phyloP scores from a whole-genome alignment of 2,329 filamentous ascomycete species.

The Cryoendolithus antarcticus region DNA sequence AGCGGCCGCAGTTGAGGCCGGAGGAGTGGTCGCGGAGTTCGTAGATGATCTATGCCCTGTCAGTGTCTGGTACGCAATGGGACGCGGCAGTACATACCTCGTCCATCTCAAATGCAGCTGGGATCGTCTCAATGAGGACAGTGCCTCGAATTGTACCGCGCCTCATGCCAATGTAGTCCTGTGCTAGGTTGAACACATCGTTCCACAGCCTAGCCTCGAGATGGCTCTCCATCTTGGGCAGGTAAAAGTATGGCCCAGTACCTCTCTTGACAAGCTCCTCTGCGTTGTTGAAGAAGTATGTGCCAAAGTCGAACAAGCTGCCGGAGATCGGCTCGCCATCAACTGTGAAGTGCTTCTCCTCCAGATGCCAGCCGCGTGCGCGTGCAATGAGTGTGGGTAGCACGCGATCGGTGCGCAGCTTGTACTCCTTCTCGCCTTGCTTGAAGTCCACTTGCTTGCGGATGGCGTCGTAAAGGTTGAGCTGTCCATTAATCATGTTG shows the following conservation, averaged over 20 bases:
- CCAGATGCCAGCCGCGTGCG: slow-evolving; percentile 92
- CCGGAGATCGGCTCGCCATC: slow-evolving; percentile 92
- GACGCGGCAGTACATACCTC: slow-evolving; percentile 37
- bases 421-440: slow-evolving; percentile 90
- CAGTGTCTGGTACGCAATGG: no score
- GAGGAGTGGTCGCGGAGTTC: slow-evolving; percentile 94
- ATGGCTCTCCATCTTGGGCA: slow-evolving; percentile 93
- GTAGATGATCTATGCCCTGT: slow-evolving; percentile 64
- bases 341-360: slow-evolving; percentile 95
- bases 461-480: slow-evolving; percentile 94
- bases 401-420: slow-evolving; percentile 78
- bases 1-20: slow-evolving; percentile 93
- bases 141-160: slow-evolving; percentile 90
- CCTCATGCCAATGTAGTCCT: slow-evolving; percentile 82
- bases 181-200: slow-evolving; percentile 88
- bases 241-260: slow-evolving; percentile 88
- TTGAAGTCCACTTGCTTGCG: slow-evolving; percentile 93
- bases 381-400: slow-evolving; percentile 88
- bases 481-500: slow-evolving; percentile 97
- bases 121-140: slow-evolving; percentile 94
- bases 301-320: slow-evolving; percentile 87
- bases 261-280: slow-evolving; percentile 74
- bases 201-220: slow-evolving; percentile 97
- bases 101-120: slow-evolving; percentile 98
- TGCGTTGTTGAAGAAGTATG: slow-evolving; percentile 99